Percentiles rank a stretch among this genome's conserved stretches.
phyloP scores from a whole-genome alignment of 371 early-diverging fungal genomes.

The Rhizopus microsporus region DNA sequence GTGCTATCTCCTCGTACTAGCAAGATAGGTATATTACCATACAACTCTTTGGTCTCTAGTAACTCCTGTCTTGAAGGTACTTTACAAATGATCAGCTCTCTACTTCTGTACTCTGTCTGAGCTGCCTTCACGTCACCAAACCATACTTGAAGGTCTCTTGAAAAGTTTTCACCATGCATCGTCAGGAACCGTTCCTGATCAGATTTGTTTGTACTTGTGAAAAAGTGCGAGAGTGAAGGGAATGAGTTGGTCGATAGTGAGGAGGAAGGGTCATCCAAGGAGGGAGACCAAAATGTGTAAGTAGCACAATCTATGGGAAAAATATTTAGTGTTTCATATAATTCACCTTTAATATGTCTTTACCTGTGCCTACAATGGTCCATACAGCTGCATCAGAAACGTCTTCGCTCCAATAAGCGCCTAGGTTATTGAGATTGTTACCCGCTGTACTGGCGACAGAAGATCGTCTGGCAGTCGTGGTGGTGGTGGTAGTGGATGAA shows the following conservation, averaged over 20 bases:
- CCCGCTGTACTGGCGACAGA: constrained; percentile 5
- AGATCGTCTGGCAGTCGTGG: constrained; percentile 19
- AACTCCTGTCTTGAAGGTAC: constrained; percentile 35
- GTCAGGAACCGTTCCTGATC: constrained; percentile 14
- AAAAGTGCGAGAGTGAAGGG: constrained; percentile 13
- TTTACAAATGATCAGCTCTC: constrained; percentile 37
- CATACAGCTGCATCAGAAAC: constrained; percentile 86
- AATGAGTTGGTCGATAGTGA: constrained; percentile 9
- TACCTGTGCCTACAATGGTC: constrained; percentile 84
- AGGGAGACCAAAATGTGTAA: constrained; percentile 67
- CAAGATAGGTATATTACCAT: constrained; percentile 40
- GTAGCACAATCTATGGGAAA: constrained; percentile 60
- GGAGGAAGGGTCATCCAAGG: constrained; percentile 5
- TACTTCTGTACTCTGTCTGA: constrained; percentile 36
- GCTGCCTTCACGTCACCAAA: constrained; percentile 56
- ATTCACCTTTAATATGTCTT: not conserved
- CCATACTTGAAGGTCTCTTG: constrained; percentile 69
- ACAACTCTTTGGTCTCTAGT: constrained; percentile 23
- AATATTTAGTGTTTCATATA: not conserved
- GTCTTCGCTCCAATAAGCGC: constrained; percentile 76
- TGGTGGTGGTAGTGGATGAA: not conserved
- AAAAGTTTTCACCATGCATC: constrained; percentile 60
- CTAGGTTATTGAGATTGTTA: constrained; percentile 8
- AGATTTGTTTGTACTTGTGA: not conserved
- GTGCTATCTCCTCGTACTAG: constrained; percentile 43